Conservation (phyloP, 768 basidiomycete species). For the Terana coerulea region DNA sequence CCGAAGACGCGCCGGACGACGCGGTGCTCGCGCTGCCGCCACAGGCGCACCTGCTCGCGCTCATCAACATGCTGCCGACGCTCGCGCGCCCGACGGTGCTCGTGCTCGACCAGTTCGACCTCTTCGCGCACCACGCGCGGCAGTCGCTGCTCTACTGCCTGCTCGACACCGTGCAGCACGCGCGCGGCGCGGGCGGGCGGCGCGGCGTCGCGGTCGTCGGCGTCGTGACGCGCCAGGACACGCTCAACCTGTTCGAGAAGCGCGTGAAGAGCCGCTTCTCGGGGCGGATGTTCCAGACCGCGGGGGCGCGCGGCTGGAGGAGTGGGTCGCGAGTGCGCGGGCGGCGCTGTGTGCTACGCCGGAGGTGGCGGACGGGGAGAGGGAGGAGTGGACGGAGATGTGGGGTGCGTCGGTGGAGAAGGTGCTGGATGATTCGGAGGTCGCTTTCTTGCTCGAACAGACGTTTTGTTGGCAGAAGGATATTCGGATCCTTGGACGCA, state of each 20-base stretch:
- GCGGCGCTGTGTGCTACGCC: constrained; percentile 38
- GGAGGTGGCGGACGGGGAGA: constrained; percentile 16
- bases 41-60: constrained; percentile 64
- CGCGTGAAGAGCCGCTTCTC: constrained; percentile 97
- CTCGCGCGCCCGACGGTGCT: constrained; percentile 78
- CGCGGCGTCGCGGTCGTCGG: constrained; percentile 86
- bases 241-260: constrained; percentile 88
- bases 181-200: constrained; percentile 52
- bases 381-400: constrained; percentile 53
- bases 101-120: constrained; percentile 88
- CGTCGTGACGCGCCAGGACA: constrained; percentile 81
- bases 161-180: constrained; percentile 89
- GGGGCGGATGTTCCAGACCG: constrained; percentile 79
- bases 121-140: constrained; percentile 87
- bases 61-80: constrained; percentile 76
- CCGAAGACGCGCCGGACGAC: constrained; percentile 31
- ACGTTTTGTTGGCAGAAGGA: constrained; percentile 61
- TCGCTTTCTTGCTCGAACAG: constrained; percentile 47
- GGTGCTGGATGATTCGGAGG: constrained; percentile 48
- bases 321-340: constrained; percentile 50
- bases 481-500: constrained; percentile 48
- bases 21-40: constrained; percentile 46
- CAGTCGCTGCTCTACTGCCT: constrained; percentile 94
- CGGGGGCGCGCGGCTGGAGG: constrained; percentile 45
- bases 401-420: constrained; percentile 59